phyloP scores from a whole-genome alignment of 345 rosid species.

The Cardamine resedifolia region DNA sequence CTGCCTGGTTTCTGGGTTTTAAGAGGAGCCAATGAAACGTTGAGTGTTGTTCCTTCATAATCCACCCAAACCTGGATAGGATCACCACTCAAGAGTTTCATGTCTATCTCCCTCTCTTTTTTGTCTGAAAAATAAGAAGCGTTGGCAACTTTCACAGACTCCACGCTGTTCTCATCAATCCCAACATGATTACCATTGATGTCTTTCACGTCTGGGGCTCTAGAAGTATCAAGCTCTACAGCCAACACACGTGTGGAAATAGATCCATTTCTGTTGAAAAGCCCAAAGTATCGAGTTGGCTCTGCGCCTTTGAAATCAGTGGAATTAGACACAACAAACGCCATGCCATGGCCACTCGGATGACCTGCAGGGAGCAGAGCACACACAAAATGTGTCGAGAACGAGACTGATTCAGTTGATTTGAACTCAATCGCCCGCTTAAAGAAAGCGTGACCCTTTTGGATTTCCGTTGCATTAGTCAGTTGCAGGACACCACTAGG shows the following conservation, averaged over 20 bases:
- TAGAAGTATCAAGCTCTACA: slow-evolving; percentile 55
- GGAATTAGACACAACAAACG: slow-evolving; percentile 41
- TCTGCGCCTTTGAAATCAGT: slow-evolving; percentile 16
- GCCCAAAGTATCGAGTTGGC: slow-evolving; percentile 43
- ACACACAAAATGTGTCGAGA: slow-evolving; percentile 47
- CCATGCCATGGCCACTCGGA: slow-evolving; percentile 49
- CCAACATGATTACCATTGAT: slow-evolving; percentile 60
- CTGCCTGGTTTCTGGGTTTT: slow-evolving; percentile 36
- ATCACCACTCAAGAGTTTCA: slow-evolving; percentile 43
- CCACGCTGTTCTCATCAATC: slow-evolving; percentile 49
- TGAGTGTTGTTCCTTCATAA: slow-evolving; percentile 45
- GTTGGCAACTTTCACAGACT: slow-evolving; percentile 34
- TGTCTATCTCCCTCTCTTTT: slow-evolving; percentile 24
- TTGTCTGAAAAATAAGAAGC: slow-evolving; percentile 44
- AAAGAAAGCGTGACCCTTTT: slow-evolving; percentile 48
- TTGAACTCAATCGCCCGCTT: slow-evolving; percentile 40
- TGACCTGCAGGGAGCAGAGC: slow-evolving; percentile 34
- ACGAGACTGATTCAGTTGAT: slow-evolving; percentile 39
- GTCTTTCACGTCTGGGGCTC: slow-evolving; percentile 44
- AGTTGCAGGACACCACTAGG: slow-evolving; percentile 43
- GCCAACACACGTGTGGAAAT: slow-evolving; percentile 50
- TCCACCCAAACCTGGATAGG: slow-evolving; percentile 74
- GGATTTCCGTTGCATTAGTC: slow-evolving; percentile 41
- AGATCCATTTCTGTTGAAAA: slow-evolving; percentile 44
- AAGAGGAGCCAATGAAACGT: slow-evolving; percentile 52